phyloP scores from a whole-genome alignment of 1,284 basidiomycete genomes.

The Vanrija sp. region DNA sequence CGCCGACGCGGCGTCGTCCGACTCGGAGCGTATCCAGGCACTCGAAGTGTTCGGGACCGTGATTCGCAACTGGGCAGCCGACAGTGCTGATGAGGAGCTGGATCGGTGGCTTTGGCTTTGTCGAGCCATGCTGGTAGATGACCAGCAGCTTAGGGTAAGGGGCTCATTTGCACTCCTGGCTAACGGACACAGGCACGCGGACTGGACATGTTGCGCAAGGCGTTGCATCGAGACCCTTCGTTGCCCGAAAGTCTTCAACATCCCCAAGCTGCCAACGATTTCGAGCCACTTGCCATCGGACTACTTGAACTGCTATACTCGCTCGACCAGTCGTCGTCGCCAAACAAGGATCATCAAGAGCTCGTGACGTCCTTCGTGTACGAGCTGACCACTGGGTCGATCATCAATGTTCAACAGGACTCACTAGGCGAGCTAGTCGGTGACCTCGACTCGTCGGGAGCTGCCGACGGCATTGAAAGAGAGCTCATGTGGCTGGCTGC shows the following conservation, averaged over 20 bases:
- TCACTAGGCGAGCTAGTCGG: constrained; percentile 19
- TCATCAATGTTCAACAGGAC: constrained; percentile 25
- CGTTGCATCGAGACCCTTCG: constrained; percentile 29
- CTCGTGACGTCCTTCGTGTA: constrained; percentile 20
- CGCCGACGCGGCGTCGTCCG: constrained; percentile 25
- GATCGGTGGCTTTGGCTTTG: constrained; percentile 43
- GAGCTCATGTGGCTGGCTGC: constrained; percentile 40
- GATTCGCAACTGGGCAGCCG: constrained; percentile 38
- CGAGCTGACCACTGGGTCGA: constrained; percentile 26
- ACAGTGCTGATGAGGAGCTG: constrained; percentile 40
- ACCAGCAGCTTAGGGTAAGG: constrained; percentile 19
- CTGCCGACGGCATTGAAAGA: constrained; percentile 24
- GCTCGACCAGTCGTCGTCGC: constrained; percentile 21
- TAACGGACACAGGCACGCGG: constrained; percentile 8
- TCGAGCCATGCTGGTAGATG: constrained; percentile 30
- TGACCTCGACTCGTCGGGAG: constrained; percentile 7
- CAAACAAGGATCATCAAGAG: constrained; percentile 19
- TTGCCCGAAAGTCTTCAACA: constrained; percentile 23
- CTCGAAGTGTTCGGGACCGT: constrained; percentile 42
- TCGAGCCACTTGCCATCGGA: constrained; percentile 25
- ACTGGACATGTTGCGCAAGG: constrained; percentile 26
- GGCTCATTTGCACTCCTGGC: no score
- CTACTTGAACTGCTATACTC: constrained; percentile 31
- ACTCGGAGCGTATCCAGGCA: constrained; percentile 38
- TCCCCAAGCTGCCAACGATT: constrained; percentile 26